Conservation (phyloP, 768 basidiomycete species). For the Calocera viscosa region DNA sequence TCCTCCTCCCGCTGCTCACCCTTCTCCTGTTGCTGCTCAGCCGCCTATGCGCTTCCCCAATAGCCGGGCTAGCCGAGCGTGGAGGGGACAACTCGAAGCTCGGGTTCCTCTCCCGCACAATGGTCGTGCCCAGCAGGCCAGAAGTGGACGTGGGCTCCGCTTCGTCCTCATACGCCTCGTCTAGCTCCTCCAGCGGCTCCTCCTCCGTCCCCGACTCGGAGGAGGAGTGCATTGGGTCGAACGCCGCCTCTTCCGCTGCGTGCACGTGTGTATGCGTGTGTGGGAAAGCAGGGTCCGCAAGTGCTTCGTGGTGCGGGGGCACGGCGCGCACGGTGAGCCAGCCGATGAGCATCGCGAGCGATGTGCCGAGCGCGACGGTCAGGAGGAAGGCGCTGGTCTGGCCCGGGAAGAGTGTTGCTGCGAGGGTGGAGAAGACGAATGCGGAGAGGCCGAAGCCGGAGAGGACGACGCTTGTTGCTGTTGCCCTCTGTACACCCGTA, state of each 20-base stretch:
- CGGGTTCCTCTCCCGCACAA: not conserved
- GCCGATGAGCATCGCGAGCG: constrained; percentile 68
- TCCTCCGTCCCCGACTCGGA: constrained; percentile 13
- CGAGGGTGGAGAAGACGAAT: constrained; percentile 72
- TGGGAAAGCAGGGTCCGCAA: not conserved
- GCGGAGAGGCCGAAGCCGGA: constrained; percentile 87
- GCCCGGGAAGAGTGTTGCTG: constrained; percentile 59
- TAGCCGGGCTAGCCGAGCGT: not conserved
- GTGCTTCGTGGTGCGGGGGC: constrained; percentile 29
- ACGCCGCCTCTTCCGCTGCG: constrained; percentile 18
- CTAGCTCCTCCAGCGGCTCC: constrained; percentile 1
- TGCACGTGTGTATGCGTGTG: not conserved
- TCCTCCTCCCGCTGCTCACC: constrained; percentile 19
- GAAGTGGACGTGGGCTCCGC: not conserved
- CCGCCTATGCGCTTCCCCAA: not conserved
- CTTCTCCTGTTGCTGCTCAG: constrained; percentile 13
- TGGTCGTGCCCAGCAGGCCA: not conserved
- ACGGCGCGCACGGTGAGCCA: constrained; percentile 59
- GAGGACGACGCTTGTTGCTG: constrained; percentile 62
- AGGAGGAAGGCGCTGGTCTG: constrained; percentile 67
- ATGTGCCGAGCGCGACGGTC: constrained; percentile 63
- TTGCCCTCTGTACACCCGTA: constrained; percentile 43
- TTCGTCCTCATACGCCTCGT: not conserved
- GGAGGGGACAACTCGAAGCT: constrained; percentile 7
- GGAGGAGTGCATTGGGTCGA: constrained; percentile 9